Conservation (phyloP, 495 filamentous ascomycete genomes). For the Trichocladium uniseriatum region DNA sequence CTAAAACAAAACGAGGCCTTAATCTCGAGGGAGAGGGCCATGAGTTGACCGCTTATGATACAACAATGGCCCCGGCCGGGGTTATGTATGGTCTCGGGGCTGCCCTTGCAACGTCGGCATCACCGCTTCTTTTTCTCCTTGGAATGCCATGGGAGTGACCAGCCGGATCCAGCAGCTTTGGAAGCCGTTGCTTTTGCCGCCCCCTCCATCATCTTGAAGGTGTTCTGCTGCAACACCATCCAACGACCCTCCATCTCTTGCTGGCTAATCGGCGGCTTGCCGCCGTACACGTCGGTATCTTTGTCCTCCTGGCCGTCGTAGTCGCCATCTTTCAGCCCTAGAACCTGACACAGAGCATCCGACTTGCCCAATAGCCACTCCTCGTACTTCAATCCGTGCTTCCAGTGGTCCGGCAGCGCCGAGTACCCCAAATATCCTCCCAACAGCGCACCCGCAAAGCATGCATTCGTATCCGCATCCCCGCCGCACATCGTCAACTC, state of each 20-base stretch:
- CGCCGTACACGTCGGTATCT: slow-evolving; percentile 25
- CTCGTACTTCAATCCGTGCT: slow-evolving; percentile 30
- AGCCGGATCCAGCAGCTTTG: neutral
- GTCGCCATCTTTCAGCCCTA: slow-evolving; percentile 21
- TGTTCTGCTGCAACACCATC: slow-evolving; percentile 22
- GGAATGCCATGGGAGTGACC: slow-evolving; percentile 3
- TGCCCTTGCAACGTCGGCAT: no score
- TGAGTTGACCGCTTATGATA: no score
- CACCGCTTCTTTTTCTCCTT: neutral
- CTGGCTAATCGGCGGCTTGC: slow-evolving; percentile 16
- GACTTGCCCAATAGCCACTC: slow-evolving; percentile 35
- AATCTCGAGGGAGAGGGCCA: no score
- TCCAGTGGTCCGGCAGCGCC: slow-evolving; percentile 34
- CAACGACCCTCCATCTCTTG: slow-evolving; percentile 27
- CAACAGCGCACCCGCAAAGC: slow-evolving; percentile 37
- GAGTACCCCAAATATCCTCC: slow-evolving; percentile 35
- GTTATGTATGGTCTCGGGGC: no score
- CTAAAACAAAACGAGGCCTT: no score
- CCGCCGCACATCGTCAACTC: slow-evolving; percentile 40
- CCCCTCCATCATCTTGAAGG: slow-evolving; percentile 17
- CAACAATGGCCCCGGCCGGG: no score
- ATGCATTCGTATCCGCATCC: slow-evolving; percentile 44
- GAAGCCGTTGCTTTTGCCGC: slow-evolving; percentile 11
- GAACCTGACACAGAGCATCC: slow-evolving; percentile 17
- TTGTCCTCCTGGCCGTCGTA: slow-evolving; percentile 24